These are phyloP conservation scores for Lecanicillium sp. DNA, from an alignment of 2,329 filamentous ascomycete species.

Conservation along the genomic window DNA sequence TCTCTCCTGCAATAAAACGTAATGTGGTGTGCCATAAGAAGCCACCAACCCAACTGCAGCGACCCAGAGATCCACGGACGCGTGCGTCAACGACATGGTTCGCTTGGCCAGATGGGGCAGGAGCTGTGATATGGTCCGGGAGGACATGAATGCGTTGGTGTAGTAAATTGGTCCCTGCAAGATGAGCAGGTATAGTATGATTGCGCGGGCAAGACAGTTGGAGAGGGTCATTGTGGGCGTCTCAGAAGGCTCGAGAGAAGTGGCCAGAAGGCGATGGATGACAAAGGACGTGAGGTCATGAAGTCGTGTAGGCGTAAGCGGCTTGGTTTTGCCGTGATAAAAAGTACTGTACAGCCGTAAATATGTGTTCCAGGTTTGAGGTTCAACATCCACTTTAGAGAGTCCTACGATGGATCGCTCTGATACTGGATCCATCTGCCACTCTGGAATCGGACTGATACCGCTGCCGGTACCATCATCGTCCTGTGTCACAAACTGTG, in stretches of 20 bases:
- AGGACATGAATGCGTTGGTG: background rate
- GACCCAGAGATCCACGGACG: background rate
- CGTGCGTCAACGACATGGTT: background rate
- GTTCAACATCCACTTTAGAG: conserved; percentile 21
- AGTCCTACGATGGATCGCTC: conserved; percentile 10
- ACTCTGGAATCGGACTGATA: conserved; percentile 39
- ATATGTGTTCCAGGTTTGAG: conserved; percentile 27
- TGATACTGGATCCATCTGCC: conserved; percentile 23
- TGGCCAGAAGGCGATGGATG: conserved; percentile 38
- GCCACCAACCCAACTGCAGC: conserved; percentile 4
- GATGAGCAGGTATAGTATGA: conserved; percentile 4
- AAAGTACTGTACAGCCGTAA: conserved; percentile 36
- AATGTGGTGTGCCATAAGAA: conserved; percentile 1
- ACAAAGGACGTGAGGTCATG: conserved; percentile 50
- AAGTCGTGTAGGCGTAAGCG: conserved; percentile 32
- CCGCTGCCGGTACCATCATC: conserved; percentile 40
- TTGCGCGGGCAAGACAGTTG: conserved; percentile 2
- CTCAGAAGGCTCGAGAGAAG: conserved; percentile 1
- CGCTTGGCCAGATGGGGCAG: background rate
- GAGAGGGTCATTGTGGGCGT: background rate
- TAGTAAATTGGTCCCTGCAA: conserved; percentile 7
- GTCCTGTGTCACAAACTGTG: conserved; percentile 46
- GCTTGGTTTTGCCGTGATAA: conserved; percentile 18
- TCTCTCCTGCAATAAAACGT: background rate
- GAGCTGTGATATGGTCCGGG: background rate